phyloP scores from a whole-genome alignment of 768 basidiomycete genomes.

The Coprinopsis cinerea region DNA sequence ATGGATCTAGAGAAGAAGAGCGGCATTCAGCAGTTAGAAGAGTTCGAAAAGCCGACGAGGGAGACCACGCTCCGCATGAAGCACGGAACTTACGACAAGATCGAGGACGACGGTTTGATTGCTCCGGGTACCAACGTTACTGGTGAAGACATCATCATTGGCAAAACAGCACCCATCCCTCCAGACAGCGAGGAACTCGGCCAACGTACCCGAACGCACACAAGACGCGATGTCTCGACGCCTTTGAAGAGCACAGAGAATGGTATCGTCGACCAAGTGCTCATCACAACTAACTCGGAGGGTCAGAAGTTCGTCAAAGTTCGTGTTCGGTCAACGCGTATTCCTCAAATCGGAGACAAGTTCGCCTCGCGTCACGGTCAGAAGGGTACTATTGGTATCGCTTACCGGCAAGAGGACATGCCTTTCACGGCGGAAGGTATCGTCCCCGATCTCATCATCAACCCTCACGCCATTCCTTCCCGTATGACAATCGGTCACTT shows the following conservation, averaged over 20 bases:
- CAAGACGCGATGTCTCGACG: conserved; percentile 93
- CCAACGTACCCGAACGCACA: conserved; percentile 89
- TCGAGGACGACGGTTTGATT: conserved; percentile 94
- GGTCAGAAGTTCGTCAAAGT: conserved; percentile 99
- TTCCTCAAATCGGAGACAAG: conserved; percentile 98
- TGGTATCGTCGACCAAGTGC: conserved; percentile 95
- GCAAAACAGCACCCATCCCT: conserved; percentile 96
- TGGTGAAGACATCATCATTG: conserved; percentile 98
- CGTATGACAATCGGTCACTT: conserved; percentile 99
- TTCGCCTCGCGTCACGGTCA: conserved; percentile 99
- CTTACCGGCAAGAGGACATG: conserved; percentile 99
- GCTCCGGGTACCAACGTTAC: conserved; percentile 91
- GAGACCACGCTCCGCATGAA: conserved; percentile 95
- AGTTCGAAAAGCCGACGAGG: conserved; percentile 93
- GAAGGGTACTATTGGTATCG: conserved; percentile 99
- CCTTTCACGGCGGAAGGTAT: conserved; percentile 97
- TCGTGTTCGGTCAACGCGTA: conserved; percentile 89
- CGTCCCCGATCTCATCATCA: conserved; percentile 95
- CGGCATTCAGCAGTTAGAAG: conserved; percentile 86
- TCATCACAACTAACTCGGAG: conserved; percentile 93
- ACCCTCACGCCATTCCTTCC: conserved; percentile 98
- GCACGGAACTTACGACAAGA: conserved; percentile 96
- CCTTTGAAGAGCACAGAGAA: conserved; percentile 97
- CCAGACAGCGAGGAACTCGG: conserved; percentile 97
- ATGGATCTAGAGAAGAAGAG: conserved; percentile 98